phyloP scores from a whole-genome alignment of 2,329 filamentous ascomycete species.

The Xylariaceae sp. region DNA sequence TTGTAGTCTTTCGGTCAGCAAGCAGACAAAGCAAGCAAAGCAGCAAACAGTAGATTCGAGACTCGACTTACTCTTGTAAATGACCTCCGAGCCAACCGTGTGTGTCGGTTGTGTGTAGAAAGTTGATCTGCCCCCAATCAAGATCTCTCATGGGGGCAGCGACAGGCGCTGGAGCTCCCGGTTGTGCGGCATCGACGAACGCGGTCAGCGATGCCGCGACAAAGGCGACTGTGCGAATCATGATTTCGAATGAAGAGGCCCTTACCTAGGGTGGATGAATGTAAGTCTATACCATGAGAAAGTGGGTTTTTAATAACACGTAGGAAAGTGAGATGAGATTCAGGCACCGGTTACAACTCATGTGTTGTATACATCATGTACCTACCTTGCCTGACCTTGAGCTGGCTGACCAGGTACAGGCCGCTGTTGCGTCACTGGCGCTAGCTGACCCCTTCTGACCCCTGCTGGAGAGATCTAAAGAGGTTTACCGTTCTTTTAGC shows the following conservation, averaged over 20 bases:
- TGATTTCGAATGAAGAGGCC: constrained; percentile 15
- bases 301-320: too few species aligned
- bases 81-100: constrained; percentile 96
- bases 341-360: neutral
- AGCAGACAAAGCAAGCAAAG: constrained; percentile 7
- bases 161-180: constrained; percentile 72
- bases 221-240: constrained; percentile 32
- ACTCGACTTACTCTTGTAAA: constrained; percentile 71
- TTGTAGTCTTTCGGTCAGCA: neutral
- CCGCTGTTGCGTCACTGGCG: too few species aligned
- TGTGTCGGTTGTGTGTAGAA: constrained; percentile 93
- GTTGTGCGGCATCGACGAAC: constrained; percentile 59
- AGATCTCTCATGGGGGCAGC: constrained; percentile 78
- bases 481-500: too few species aligned
- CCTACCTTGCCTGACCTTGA: too few species aligned
- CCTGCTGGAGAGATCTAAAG: too few species aligned
- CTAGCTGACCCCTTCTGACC: too few species aligned
- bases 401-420: too few species aligned
- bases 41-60: neutral
- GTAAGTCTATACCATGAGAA: too few species aligned
- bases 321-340: neutral
- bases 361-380: too few species aligned
- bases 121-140: constrained; percentile 91
- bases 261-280: neutral
- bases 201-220: constrained; percentile 37